Evolutionary conservation across 2,329 filamentous ascomycete species (phyloP), one percentile per base, ranked within the genome.

Genomic region (Thielaviopsis euricoi): DNA sequence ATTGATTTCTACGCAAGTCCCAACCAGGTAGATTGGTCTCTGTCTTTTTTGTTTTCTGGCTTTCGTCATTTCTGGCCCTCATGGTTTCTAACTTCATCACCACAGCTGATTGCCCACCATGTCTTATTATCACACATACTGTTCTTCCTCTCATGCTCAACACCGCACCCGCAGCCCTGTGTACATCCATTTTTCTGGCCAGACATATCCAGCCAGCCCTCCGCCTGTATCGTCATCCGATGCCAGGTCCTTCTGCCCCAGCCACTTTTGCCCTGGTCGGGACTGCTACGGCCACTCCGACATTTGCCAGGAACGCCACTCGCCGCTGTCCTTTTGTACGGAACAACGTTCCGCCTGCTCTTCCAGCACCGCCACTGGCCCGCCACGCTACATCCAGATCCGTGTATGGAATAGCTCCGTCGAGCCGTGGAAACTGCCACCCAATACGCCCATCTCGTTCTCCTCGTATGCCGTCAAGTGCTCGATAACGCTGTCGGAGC

Each of bases 391-490:
- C 23, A 50, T 15, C 29, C 23, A 57, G 26, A 25, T 57, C n/a
- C 55, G 55, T 10, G 29, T 52, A 26, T 57, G 55, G 55, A 29
- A 52, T 29, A 57, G 55, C 49, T 19, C 50, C 33, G 22, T 46
- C 13, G 57, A 58, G 33, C 81, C 81, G 0, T 83, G 80, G 80
- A 73, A 76, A 62, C 66, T 75, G 6, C 72, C 68, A 0, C 64
- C 67, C 21, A 72, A 69, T 54, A 70, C 68, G 33, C 65, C 68
- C 61, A 70, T 78, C 40, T 65, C 70, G 0, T 78, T 79, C 64
- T 70, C 74, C 54, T 73, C 75, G 0, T 71, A 74, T 29, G 74
- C 78, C 53, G 76, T 82, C 0, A 79, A 82, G 0, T 70, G 70
- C 40, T 74, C 70, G 56, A 76, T 75, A 1, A 79, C 74, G 0